Conservation (phyloP, 495 filamentous ascomycete genomes). For the Aeminium ludgeri region DNA sequence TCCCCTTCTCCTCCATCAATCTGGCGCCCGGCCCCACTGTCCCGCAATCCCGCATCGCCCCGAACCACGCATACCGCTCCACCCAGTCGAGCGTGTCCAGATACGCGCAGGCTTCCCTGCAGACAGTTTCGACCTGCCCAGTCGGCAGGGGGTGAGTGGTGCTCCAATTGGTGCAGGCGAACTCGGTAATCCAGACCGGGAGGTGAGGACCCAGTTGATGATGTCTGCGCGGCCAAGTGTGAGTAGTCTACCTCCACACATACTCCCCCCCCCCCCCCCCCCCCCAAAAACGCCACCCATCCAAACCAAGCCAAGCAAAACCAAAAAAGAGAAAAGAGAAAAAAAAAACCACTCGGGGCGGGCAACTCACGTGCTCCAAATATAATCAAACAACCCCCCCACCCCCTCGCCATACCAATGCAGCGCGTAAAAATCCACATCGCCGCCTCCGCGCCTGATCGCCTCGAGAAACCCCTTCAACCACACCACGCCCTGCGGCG, state of each 20-base stretch:
- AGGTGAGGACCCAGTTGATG: conserved; percentile 13
- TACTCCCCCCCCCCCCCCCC: not conserved
- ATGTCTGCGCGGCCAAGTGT: not conserved
- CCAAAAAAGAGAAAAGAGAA: no score
- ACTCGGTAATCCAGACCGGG: conserved; percentile 14
- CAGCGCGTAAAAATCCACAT: conserved; percentile 14
- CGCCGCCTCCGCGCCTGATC: conserved; percentile 5
- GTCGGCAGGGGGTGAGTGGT: conserved; percentile 5
- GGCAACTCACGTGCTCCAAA: conserved; percentile 11
- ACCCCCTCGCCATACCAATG: conserved; percentile 17
- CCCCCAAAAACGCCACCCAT: not conserved
- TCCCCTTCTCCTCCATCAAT: conserved; percentile 14
- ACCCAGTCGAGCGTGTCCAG: conserved; percentile 14
- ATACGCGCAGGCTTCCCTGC: conserved; percentile 6
- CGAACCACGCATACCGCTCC: conserved; percentile 18
- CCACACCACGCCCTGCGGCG: conserved; percentile 13
- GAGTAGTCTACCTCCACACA: not conserved
- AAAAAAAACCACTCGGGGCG: no score
- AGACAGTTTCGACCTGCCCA: conserved; percentile 11
- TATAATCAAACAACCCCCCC: conserved; percentile 15
- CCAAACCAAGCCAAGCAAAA: no score
- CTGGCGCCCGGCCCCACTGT: conserved; percentile 14
- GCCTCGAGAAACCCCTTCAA: conserved; percentile 7
- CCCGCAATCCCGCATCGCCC: conserved; percentile 10
- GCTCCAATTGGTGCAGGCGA: conserved; percentile 11